A percentile compares a stretch with the other conserved stretches of the same genome.
phyloP scores from a whole-genome alignment of 1,284 basidiomycete genomes.

The Ustilago tritici region DNA sequence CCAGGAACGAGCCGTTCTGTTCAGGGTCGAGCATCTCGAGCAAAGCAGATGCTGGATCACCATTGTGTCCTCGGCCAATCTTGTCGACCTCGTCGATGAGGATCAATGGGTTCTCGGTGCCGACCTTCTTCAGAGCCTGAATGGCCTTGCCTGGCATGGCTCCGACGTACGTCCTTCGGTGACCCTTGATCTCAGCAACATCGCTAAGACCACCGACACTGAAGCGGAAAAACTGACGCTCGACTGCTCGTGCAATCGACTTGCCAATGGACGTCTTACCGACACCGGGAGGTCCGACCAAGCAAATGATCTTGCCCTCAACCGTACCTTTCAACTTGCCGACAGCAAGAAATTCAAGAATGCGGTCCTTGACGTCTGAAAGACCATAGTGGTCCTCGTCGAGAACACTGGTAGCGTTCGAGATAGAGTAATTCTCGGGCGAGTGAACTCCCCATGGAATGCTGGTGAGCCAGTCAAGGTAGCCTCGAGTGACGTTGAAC shows the following conservation, averaged over 20 bases:
- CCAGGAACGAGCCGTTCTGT: constrained; percentile 94
- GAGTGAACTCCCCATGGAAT: constrained; percentile 98
- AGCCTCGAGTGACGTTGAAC: constrained; percentile 78
- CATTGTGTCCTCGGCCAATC: constrained; percentile 92
- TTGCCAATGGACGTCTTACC: constrained; percentile 90
- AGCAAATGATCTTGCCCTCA: constrained; percentile 97
- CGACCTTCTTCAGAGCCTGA: constrained; percentile 94
- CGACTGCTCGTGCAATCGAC: constrained; percentile 87
- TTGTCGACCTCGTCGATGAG: constrained; percentile 99
- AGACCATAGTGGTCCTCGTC: constrained; percentile 98
- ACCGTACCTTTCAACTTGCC: constrained; percentile 95
- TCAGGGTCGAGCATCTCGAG: constrained; percentile 98
- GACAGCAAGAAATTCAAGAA: constrained; percentile 97
- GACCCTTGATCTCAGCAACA: constrained; percentile 99
- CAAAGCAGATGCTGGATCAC: constrained; percentile 92
- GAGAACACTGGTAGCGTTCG: constrained; percentile 84
- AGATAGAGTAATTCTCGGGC: constrained; percentile 90
- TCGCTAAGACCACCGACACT: constrained; percentile 96
- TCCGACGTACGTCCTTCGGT: constrained; percentile 94
- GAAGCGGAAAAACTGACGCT: constrained; percentile 92
- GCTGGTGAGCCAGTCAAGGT: constrained; percentile 74
- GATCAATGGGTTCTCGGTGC: constrained; percentile 91
- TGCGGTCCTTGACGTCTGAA: constrained; percentile 93
- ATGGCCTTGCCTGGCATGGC: constrained; percentile 94
- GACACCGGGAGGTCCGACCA: constrained; percentile 96